These are phyloP conservation scores for Cylindrotheca fusiformis DNA, from an alignment of 108 stramenopile species.

Conservation along the genomic window DNA sequence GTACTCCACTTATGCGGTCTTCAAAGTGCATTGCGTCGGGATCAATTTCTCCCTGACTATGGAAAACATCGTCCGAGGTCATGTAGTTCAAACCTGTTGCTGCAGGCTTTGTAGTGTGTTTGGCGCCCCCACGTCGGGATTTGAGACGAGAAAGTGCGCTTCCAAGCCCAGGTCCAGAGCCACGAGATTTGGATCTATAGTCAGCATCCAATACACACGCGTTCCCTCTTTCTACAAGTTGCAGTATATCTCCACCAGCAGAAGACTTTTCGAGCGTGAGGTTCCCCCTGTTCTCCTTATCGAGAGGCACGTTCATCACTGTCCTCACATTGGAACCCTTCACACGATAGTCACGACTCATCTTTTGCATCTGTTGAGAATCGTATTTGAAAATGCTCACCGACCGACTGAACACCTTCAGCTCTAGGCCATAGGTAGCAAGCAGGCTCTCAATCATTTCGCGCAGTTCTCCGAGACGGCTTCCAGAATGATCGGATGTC, in stretches of 20 bases:
- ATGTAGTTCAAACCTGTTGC: constrained; percentile 18
- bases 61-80: constrained; percentile 14
- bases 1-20: constrained; percentile 18
- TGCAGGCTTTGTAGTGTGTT: background rate
- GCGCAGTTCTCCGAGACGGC: constrained; percentile 78
- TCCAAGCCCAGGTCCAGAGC: constrained; percentile 17
- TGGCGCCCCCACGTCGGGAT: constrained; percentile 7
- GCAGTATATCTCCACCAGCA: constrained; percentile 10
- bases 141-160: constrained; percentile 16
- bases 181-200: background rate
- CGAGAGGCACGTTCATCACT: constrained; percentile 17
- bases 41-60: constrained; percentile 13
- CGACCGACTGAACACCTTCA: constrained; percentile 60
- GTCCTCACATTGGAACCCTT: constrained; percentile 21
- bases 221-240: constrained; percentile 15
- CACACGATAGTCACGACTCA: constrained; percentile 38
- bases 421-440: constrained; percentile 63
- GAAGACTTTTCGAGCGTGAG: background rate
- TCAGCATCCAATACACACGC: constrained; percentile 4
- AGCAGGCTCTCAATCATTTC: constrained; percentile 77
- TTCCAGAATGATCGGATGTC: constrained; percentile 73
- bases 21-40: constrained; percentile 26
- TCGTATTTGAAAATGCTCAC: constrained; percentile 64
- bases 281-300: background rate
- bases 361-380: constrained; percentile 39